phyloP scores from a whole-genome alignment of 73 alveolate species.

The Paramecium bursaria region DNA sequence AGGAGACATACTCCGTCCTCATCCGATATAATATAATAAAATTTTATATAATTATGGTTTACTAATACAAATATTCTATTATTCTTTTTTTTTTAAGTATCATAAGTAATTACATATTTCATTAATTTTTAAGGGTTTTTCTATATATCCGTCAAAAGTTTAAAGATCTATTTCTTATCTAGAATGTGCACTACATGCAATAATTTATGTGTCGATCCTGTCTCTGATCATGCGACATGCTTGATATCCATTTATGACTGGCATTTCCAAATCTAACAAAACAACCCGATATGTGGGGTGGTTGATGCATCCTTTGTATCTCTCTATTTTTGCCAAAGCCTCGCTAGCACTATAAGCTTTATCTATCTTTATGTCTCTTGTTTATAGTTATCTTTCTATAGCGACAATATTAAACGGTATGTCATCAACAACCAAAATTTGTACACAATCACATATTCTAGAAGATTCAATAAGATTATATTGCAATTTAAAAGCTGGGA shows the following conservation, averaged over 20 bases:
- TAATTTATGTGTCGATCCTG: conserved; percentile 23
- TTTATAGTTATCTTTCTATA: conserved; percentile 23
- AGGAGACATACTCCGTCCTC: too few relatives aligned
- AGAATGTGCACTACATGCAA: conserved; percentile 65
- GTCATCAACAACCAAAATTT: conserved; percentile 64
- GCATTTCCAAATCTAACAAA: conserved; percentile 68
- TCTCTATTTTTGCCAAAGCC: background rate
- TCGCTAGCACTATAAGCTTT: conserved; percentile 19
- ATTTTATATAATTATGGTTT: too few relatives aligned
- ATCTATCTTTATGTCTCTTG: conserved; percentile 18
- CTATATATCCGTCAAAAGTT: conserved; percentile 49
- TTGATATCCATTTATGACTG: conserved; percentile 66
- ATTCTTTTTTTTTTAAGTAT: too few relatives aligned
- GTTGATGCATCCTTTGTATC: conserved; percentile 6
- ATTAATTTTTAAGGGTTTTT: conserved; percentile 29
- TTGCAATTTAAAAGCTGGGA: conserved; percentile 20
- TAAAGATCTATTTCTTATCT: conserved; percentile 21
- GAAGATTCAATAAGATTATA: conserved; percentile 46
- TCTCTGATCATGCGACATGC: conserved; percentile 48
- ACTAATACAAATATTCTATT: too few relatives aligned
- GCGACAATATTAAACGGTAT: conserved; percentile 41
- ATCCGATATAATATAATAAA: too few relatives aligned
- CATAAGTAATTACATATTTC: background rate
- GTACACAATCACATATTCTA: conserved; percentile 32
- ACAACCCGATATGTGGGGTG: conserved; percentile 36